These are phyloP conservation scores for Earliella scabrosa DNA, from an alignment of 1,284 basidiomycete genomes.

Conservation along the genomic window DNA sequence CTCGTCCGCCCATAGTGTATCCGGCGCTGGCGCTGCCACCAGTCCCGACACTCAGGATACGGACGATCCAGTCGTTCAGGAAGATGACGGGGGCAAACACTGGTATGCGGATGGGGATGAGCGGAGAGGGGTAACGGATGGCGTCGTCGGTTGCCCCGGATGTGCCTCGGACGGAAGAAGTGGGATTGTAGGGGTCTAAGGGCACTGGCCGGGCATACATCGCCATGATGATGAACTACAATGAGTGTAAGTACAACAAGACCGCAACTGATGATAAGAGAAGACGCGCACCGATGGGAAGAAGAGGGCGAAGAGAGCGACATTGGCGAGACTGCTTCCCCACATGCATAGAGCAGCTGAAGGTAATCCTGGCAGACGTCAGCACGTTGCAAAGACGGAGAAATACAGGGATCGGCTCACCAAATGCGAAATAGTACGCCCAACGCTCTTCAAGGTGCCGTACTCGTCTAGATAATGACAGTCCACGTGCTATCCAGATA, in stretches of 20 bases:
- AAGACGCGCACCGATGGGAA: conserved; percentile 67
- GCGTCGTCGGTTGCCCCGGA: conserved; percentile 38
- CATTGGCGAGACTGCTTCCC: conserved; percentile 75
- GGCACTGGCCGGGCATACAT: conserved; percentile 72
- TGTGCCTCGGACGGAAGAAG: conserved; percentile 32
- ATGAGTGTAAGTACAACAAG: background rate
- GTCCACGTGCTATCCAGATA: conserved; percentile 76
- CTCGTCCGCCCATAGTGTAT: background rate
- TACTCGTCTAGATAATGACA: conserved; percentile 69
- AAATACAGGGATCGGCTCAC: conserved; percentile 38
- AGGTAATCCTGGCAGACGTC: conserved; percentile 52
- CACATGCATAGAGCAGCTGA: conserved; percentile 70
- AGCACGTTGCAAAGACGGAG: conserved; percentile 9
- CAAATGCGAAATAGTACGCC: conserved; percentile 85
- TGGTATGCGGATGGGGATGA: conserved; percentile 77
- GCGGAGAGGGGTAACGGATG: conserved; percentile 69
- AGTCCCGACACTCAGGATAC: conserved; percentile 59
- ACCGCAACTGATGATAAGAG: background rate
- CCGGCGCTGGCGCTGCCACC: conserved; percentile 12
- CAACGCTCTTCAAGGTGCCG: conserved; percentile 83
- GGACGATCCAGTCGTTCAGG: conserved; percentile 74
- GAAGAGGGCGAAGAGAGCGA: conserved; percentile 76
- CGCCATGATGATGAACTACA: conserved; percentile 78
- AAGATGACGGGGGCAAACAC: conserved; percentile 74
- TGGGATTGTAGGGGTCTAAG: conserved; percentile 71